Conservation (phyloP, 176 grass and related monocot species). For the Puya raimondii region DNA sequence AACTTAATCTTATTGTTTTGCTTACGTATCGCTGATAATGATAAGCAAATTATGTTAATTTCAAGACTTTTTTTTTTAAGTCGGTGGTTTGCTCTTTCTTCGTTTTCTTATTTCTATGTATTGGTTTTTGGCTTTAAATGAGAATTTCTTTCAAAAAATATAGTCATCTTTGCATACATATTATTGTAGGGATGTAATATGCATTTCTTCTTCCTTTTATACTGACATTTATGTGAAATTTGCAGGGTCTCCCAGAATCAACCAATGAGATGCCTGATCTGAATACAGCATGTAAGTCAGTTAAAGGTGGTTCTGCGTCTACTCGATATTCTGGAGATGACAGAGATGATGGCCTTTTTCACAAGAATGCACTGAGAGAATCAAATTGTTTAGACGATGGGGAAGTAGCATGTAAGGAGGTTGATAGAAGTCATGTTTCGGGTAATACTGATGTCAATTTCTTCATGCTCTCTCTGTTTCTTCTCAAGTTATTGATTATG, state of each 20-base stretch:
- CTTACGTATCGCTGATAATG: no score
- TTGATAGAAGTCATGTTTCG: slow-evolving; percentile 30
- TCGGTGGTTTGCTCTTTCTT: not conserved
- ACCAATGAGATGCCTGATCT: slow-evolving; percentile 8
- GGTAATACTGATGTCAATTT: slow-evolving; percentile 37
- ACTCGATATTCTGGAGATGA: slow-evolving; percentile 12
- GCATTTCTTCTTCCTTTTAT: no score
- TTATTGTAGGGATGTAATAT: no score
- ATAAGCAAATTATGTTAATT: not conserved
- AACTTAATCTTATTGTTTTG: no score
- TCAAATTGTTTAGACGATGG: slow-evolving; percentile 20
- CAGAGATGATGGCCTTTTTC: slow-evolving; percentile 19
- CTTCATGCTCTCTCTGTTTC: slow-evolving; percentile 28
- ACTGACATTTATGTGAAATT: slow-evolving; percentile 14
- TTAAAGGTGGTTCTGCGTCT: not conserved
- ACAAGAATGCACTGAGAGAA: slow-evolving; percentile 24
- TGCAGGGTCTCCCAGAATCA: slow-evolving; percentile 31
- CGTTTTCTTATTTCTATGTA: not conserved
- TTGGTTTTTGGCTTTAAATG: no score
- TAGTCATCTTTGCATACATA: no score
- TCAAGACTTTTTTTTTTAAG: not conserved
- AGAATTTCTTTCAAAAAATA: no score
- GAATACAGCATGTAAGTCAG: slow-evolving; percentile 8
- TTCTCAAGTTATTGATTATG: not conserved
- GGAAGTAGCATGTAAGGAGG: slow-evolving; percentile 11